phyloP scores from a whole-genome alignment of 768 basidiomycete genomes.

The Arthromyces matolae region DNA sequence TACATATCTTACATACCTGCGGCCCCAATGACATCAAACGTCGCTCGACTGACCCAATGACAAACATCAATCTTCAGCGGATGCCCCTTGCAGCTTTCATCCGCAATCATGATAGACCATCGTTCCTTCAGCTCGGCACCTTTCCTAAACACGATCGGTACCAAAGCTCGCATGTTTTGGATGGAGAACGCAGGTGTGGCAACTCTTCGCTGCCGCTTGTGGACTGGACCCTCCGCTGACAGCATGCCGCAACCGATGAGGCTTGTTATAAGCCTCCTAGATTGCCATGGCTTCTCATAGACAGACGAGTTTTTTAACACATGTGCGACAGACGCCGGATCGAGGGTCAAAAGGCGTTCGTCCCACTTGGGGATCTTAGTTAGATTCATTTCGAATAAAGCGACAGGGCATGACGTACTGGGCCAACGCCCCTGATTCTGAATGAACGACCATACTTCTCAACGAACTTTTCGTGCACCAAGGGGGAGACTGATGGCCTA shows the following conservation, averaged over 20 bases:
- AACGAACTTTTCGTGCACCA: constrained; percentile 49
- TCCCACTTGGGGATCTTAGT: constrained; percentile 53
- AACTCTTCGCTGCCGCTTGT: constrained; percentile 78
- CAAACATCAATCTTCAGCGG: constrained; percentile 69
- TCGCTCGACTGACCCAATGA: constrained; percentile 77
- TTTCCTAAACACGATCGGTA: constrained; percentile 70
- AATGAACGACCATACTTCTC: constrained; percentile 66
- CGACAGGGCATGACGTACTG: constrained; percentile 42
- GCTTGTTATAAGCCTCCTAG: constrained; percentile 66
- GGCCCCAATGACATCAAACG: constrained; percentile 90
- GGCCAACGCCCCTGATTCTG: constrained; percentile 62
- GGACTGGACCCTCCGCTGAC: constrained; percentile 70
- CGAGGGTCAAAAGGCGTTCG: constrained; percentile 74
- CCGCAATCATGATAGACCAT: constrained; percentile 50
- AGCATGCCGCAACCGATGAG: constrained; percentile 85
- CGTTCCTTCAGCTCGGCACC: constrained; percentile 57
- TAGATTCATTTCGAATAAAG: neutral
- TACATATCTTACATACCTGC: constrained; percentile 49
- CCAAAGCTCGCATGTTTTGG: constrained; percentile 69
- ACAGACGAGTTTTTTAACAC: constrained; percentile 67
- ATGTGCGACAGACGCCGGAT: constrained; percentile 71
- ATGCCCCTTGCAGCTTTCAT: constrained; percentile 21
- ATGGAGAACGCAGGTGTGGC: constrained; percentile 75
- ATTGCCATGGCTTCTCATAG: constrained; percentile 84
- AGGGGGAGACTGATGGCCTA: constrained; percentile 53